Percentiles rank a stretch among this genome's conserved stretches.
phyloP scores from a whole-genome alignment of 208 protist genomes.

The Tritrichomonas musculus region DNA sequence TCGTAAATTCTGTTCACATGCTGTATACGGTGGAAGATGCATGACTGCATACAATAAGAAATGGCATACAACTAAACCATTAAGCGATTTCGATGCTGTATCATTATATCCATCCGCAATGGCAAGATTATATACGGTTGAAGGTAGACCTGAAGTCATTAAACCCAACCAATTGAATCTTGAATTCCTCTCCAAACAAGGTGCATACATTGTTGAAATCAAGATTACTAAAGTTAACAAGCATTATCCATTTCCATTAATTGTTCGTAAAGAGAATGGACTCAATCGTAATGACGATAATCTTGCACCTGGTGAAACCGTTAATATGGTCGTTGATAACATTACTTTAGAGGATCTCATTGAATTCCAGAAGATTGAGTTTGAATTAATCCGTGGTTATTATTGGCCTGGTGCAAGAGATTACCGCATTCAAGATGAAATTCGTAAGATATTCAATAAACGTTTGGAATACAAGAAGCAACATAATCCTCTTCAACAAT shows the following conservation, averaged over 20 bases:
- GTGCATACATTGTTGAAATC: not conserved
- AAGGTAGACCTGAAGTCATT: too few species aligned
- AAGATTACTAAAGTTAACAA: not conserved
- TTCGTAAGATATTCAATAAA: not conserved
- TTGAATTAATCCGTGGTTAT: not conserved
- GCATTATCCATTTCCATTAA: not conserved
- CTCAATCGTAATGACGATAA: not conserved
- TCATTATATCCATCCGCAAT: not conserved
- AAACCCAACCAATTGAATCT: too few species aligned
- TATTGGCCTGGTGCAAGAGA: not conserved
- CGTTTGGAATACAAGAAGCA: not conserved
- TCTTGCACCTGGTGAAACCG: not conserved
- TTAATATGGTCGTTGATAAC: not conserved
- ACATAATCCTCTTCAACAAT: not conserved
- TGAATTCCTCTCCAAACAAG: not conserved
- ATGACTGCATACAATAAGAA: not conserved
- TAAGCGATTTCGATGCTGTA: too few species aligned
- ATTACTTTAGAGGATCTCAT: not conserved
- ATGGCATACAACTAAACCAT: not conserved
- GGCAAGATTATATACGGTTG: not conserved
- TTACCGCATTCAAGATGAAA: not conserved
- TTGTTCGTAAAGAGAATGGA: not conserved
- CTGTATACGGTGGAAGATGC: constrained; percentile 15
- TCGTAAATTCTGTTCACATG: not conserved
- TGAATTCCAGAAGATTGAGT: not conserved